phyloP scores from a whole-genome alignment of 352 stramenopile genomes.

The Globisporangium yorkense region DNA sequence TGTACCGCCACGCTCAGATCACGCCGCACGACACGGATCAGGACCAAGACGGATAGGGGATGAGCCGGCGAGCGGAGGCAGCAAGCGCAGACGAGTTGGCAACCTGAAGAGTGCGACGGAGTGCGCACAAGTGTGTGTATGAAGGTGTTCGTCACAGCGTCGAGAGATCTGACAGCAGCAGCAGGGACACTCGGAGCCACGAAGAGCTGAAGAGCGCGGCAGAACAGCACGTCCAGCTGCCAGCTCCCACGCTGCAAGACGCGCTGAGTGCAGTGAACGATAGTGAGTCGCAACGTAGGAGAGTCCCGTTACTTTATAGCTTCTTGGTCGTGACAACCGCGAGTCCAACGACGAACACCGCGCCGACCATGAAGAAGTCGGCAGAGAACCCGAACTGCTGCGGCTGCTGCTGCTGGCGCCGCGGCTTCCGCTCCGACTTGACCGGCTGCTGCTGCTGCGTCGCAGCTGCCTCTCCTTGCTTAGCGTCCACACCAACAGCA shows the following conservation, averaged over 20 bases:
- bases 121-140: neutral
- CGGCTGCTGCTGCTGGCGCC: neutral
- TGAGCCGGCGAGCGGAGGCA: neutral
- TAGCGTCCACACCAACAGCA: neutral
- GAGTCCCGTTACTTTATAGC: slow-evolving; percentile 23
- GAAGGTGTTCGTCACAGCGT: neutral
- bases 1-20: slow-evolving; percentile 30
- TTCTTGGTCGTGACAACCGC: slow-evolving; percentile 32
- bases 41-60: neutral
- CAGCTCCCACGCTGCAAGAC: too few species aligned
- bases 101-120: too few species aligned
- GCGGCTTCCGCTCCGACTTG: neutral
- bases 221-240: neutral
- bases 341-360: slow-evolving; percentile 16
- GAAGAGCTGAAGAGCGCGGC: neutral
- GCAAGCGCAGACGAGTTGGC: neutral
- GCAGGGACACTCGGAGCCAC: too few species aligned
- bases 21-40: slow-evolving; percentile 5
- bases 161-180: neutral
- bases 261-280: too few species aligned
- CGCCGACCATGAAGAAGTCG: slow-evolving; percentile 31
- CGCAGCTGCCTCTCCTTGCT: neutral
- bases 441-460: neutral
- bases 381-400: slow-evolving; percentile 34
- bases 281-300: too few species aligned